Conservation (phyloP, 768 basidiomycete species). For the Erythrobasidium yunnanense region DNA sequence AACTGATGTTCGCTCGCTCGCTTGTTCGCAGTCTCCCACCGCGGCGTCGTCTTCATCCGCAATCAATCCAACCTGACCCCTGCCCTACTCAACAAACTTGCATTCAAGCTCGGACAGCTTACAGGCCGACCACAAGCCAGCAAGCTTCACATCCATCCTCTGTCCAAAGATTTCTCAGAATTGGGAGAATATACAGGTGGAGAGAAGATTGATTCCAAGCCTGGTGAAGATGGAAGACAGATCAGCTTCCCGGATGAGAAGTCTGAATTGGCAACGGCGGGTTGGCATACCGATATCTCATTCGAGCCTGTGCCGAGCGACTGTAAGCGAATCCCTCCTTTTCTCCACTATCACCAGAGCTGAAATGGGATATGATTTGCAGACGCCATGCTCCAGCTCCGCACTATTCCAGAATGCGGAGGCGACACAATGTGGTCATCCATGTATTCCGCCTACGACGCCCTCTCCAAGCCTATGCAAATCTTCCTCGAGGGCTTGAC, state of each 20-base stretch:
- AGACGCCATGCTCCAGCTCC: constrained; percentile 24
- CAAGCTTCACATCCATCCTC: constrained; percentile 52
- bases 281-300: constrained; percentile 45
- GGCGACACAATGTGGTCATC: constrained; percentile 46
- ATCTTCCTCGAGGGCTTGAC: constrained; percentile 54
- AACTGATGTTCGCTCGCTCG: not conserved
- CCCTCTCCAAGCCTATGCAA: constrained; percentile 50
- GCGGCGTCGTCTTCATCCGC: constrained; percentile 59
- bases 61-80: constrained; percentile 41
- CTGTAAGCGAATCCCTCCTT: constrained; percentile 40
- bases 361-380: constrained; percentile 35
- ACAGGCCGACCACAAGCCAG: constrained; percentile 47
- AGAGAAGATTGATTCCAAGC: constrained; percentile 20
- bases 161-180: constrained; percentile 50
- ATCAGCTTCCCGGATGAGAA: constrained; percentile 18
- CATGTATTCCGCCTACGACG: constrained; percentile 46
- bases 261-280: constrained; percentile 38
- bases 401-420: constrained; percentile 33
- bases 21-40: constrained; percentile 44
- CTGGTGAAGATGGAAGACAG: constrained; percentile 40
- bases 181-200: constrained; percentile 45
- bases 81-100: constrained; percentile 41
- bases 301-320: constrained; percentile 56
- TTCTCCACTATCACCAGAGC: constrained; percentile 46
- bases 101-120: constrained; percentile 47